Conservation (phyloP, 1,284 basidiomycete species). For the Stygiomarasmius scandens region DNA sequence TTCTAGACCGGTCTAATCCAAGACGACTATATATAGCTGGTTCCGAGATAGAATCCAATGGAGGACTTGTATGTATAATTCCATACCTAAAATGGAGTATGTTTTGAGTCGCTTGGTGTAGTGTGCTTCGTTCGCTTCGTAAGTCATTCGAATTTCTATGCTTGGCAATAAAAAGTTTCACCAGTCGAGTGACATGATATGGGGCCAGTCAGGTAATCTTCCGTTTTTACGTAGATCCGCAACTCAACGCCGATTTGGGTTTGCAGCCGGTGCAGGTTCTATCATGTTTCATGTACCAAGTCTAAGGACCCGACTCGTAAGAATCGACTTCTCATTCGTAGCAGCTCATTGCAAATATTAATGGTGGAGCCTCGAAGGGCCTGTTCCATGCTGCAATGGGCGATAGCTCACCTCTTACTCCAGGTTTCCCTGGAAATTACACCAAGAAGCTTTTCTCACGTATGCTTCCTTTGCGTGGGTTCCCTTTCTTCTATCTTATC, state of each 20-base stretch:
- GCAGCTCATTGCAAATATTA: slow-evolving; percentile 19
- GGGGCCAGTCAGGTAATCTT: slow-evolving; percentile 13
- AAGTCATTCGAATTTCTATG: too few species aligned
- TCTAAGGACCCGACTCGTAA: background rate
- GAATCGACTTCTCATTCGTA: background rate
- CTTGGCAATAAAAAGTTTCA: too few species aligned
- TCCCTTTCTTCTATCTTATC: too few species aligned
- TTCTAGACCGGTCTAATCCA: background rate
- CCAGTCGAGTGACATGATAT: slow-evolving; percentile 21
- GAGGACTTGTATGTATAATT: slow-evolving; percentile 32
- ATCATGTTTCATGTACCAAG: slow-evolving; percentile 16
- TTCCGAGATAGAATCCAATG: slow-evolving; percentile 21
- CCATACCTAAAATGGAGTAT: too few species aligned
- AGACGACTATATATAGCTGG: slow-evolving; percentile 1
- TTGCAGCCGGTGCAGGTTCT: slow-evolving; percentile 14
- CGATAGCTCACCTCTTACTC: slow-evolving; percentile 18
- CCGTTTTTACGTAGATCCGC: too few species aligned
- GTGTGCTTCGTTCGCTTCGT: slow-evolving; percentile 34
- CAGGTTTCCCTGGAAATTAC: slow-evolving; percentile 12
- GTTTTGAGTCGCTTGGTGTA: slow-evolving; percentile 11
- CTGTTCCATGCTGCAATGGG: slow-evolving; percentile 19
- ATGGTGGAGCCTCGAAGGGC: slow-evolving; percentile 11
- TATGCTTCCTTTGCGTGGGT: slow-evolving; percentile 14
- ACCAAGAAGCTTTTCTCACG: slow-evolving; percentile 7
- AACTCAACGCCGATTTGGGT: background rate